These are phyloP conservation scores for Kwoniella dendrophila DNA, from an alignment of 768 basidiomycete species.

Conservation along the genomic window DNA sequence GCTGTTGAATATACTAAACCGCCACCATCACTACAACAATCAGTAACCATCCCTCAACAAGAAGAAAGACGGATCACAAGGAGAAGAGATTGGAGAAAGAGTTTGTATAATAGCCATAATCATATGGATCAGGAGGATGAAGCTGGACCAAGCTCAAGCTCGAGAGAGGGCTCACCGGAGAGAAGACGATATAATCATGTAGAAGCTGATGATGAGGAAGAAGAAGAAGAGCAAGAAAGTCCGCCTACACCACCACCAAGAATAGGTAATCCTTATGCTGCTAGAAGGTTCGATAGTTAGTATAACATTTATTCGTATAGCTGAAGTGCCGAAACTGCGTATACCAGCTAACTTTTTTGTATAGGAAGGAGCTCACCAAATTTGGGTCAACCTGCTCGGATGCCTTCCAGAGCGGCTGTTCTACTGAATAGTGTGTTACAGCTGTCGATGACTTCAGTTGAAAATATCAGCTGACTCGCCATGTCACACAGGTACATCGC, in stretches of 20 bases:
- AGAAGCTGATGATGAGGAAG: background rate
- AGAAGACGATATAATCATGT: background rate
- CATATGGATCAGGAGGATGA: background rate
- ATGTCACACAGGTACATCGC: constrained; percentile 7
- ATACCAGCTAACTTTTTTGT: background rate
- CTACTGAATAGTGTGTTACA: constrained; percentile 29
- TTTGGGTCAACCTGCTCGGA: constrained; percentile 1
- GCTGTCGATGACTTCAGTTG: background rate
- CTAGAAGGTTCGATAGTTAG: constrained; percentile 18
- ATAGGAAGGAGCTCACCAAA: constrained; percentile 9
- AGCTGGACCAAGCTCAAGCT: background rate
- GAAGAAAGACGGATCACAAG: background rate
- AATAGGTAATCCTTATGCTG: constrained; percentile 35
- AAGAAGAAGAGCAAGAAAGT: constrained; percentile 33
- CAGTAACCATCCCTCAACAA: background rate
- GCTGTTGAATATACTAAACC: constrained; percentile 12
- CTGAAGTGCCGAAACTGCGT: background rate
- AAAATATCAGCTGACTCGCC: background rate
- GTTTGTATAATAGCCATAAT: background rate
- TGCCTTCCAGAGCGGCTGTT: constrained; percentile 25
- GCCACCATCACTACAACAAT: background rate
- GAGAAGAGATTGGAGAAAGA: background rate
- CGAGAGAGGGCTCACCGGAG: background rate
- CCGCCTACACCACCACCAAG: constrained; percentile 47
- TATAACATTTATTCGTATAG: background rate